Base-by-base conservation (phyloP, 192 early-diverging fungal species). In the Mortierella claussenii region DNA sequence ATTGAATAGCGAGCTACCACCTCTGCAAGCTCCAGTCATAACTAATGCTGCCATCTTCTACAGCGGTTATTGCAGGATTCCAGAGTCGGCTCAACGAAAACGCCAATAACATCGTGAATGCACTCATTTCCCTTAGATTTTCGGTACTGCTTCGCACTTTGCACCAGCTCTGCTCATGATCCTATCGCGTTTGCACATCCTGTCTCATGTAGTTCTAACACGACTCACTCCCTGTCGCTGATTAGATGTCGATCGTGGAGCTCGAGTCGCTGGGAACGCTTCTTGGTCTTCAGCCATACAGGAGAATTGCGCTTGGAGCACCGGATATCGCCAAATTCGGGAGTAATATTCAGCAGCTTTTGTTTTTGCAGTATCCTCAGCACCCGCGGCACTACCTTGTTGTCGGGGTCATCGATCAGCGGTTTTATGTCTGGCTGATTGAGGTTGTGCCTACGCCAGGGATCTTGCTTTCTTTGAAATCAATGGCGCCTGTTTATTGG, bases 311-410 rank as follows among this genome's bases (percentile, higher is more conserved):
- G 18, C 59, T 76, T 5, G 52, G 49, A 46, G 55, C 37, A 44
- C 51, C 50, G 36, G 73, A 76, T 49, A 36, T 51, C 12, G 31
- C 43, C 6, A 54, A 56, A 18, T 76, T 76, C 31, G 73, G 73
- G 1, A 28, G 31, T 32, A 61, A 61, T n/a, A 76, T 67, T 33
- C 73, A 76, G 15, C 73, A 76, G 18, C 51, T 76, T 7, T 40
- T 76, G 18, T 76, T 67, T 34, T n/a, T 76, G 26, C 73, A 76
- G 21, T 76, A 76, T 17, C 73, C 73, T 8, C 73, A 76, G 23
- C 73, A 76, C 45, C 64, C 73, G 20, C 63, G 55, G 1, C 65
- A 76, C 34, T 76, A 76, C 33, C 59, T 76, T 34, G 73, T 76
- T 20, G 52, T 76, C 24, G 73, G 73, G 3, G 73, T 76, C 18